phyloP scores from a whole-genome alignment of 2,329 filamentous ascomycete genomes.

The Alternaria arborescens region DNA sequence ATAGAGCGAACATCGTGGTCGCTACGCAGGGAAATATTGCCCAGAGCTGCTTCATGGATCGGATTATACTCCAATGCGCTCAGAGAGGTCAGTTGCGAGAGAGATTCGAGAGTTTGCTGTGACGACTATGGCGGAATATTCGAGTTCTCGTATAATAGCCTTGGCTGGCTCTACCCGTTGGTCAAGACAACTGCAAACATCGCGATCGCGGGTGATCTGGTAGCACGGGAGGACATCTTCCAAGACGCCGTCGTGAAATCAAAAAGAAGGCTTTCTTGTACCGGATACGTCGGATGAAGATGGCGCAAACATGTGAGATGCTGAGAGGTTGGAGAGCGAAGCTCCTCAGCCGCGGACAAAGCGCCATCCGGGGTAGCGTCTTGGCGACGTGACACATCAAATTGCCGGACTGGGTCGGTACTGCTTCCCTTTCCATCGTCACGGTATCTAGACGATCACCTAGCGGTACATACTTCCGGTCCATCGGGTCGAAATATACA shows the following conservation, averaged over 20 bases:
- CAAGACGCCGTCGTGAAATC: neutral
- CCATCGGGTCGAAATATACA: neutral
- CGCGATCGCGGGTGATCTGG: neutral
- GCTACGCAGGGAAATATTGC: slow-evolving; percentile 6
- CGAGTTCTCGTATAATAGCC: neutral
- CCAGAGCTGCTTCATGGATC: neutral
- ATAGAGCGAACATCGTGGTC: neutral
- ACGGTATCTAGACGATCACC: neutral
- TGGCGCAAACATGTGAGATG: neutral
- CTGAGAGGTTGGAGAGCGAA: slow-evolving; percentile 1
- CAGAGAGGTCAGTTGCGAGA: neutral
- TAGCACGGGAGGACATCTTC: neutral
- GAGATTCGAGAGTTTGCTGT: neutral
- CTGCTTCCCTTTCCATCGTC: neutral
- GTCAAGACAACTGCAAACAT: neutral
- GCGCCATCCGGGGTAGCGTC: slow-evolving; percentile 1
- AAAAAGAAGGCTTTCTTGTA: neutral
- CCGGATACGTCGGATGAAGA: neutral
- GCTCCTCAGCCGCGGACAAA: neutral
- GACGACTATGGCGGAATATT: neutral
- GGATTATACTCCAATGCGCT: neutral
- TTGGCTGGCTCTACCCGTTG: neutral
- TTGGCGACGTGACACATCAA: slow-evolving; percentile 7
- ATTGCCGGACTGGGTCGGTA: slow-evolving; percentile 5
- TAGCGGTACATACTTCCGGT: neutral